Base-by-base conservation (phyloP, 2,329 filamentous ascomycete genomes). In the Ascomycota sp. region DNA sequence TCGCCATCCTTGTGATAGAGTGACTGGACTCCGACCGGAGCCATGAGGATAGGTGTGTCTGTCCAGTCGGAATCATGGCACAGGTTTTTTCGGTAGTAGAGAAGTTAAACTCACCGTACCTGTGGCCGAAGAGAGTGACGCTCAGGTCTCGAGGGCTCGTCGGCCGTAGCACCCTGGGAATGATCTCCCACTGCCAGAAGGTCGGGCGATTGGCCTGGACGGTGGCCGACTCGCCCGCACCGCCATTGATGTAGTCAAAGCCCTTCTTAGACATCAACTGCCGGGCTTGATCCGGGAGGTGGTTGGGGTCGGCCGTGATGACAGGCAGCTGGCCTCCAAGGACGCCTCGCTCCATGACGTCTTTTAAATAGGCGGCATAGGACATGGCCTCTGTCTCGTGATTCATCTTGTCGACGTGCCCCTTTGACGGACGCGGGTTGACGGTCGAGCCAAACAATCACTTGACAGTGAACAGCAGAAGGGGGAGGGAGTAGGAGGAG, bases 1-100 rank as follows among this genome's bases (percentile, higher is more conserved):
- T 83, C 76, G 10, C 59, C 67, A 38, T 78, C 69, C 0, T 54
- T 44, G 39, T 83, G 74, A 43, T 76, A 71, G 21, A 78, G 69
- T 2, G 56, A 55, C 40, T 81, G 74, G 0, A 79, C 72, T 0
- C 77, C 76, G 2, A 82, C 59, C 0, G 76, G 76, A 1, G 74
- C 75, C 42, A 75, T 63, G 2, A 78, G 43, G 77, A 29, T 7
- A 36, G 47, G 32, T 29, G 35, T 32, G 24, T 40, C 40, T 42
- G 36, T 38, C 0, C 71, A 72, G 11, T n/a, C n/a, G n/a, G n/a
- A n/a, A n/a, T n/a, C n/a, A n/a, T n/a, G n/a, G n/a, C n/a, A n/a
- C n/a, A n/a, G n/a, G n/a, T n/a, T n/a, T n/a, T n/a, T n/a, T n/a
- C n/a, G n/a, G n/a, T n/a, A 51, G 56, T 3, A 54, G 23, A 12